These are phyloP conservation scores for Nitzschia sp. DNA, from an alignment of 108 stramenopile genomes.

Conservation along the genomic window DNA sequence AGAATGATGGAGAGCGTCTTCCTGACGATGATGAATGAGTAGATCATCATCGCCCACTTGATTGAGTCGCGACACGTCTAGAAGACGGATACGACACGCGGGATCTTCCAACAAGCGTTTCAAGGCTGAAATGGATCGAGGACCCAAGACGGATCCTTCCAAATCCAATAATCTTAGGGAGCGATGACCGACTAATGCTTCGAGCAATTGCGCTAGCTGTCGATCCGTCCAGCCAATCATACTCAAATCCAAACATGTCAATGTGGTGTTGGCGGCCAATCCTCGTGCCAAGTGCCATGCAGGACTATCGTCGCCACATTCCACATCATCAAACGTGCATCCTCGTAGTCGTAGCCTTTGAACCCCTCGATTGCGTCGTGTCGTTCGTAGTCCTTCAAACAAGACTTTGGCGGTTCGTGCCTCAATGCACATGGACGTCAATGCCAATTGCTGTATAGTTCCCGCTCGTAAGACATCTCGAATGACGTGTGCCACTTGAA, in stretches of 20 bases:
- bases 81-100: not conserved
- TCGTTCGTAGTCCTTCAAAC: not conserved
- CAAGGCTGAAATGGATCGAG: not conserved
- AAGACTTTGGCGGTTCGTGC: not conserved
- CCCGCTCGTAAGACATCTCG: not conserved
- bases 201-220: not conserved
- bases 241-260: conserved; percentile 4
- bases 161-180: not conserved
- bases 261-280: not conserved
- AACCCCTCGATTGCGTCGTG: not conserved
- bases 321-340: not conserved
- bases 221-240: not conserved
- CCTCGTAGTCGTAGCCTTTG: not conserved
- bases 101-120: not conserved
- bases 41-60: not conserved
- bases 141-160: conserved; percentile 7
- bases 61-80: not conserved
- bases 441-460: not conserved
- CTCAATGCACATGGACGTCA: not conserved
- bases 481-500: not conserved
- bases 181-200: not conserved
- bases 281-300: not conserved
- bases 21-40: too few relatives aligned
- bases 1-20: too few relatives aligned
- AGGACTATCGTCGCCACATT: not conserved